phyloP scores from a whole-genome alignment of 352 stramenopile species.

The Globisporangium recalcitrans region DNA sequence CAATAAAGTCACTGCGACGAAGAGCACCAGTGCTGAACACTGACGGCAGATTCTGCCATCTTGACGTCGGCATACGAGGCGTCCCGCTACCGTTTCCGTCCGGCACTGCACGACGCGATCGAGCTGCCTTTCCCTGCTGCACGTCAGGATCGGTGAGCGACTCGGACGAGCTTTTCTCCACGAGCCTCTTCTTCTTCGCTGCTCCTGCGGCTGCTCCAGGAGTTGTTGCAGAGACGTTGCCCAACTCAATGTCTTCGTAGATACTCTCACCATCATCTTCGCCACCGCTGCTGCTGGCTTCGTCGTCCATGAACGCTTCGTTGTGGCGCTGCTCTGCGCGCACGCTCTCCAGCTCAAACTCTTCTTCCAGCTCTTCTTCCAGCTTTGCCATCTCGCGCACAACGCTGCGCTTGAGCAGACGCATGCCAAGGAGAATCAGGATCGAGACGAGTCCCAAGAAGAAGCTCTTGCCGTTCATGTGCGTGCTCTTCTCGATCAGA shows the following conservation, averaged over 20 bases:
- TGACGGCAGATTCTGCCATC: constrained; percentile 28
- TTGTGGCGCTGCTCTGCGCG: constrained; percentile 24
- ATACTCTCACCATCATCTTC: constrained; percentile 17
- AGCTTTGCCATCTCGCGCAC: constrained; percentile 33
- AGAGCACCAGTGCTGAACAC: constrained; percentile 20
- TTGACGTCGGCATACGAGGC: constrained; percentile 19
- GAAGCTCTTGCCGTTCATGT: constrained; percentile 73
- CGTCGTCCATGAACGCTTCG: constrained; percentile 21
- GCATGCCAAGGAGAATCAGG: constrained; percentile 43
- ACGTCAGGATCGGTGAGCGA: constrained; percentile 2
- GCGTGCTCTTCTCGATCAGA: constrained; percentile 45
- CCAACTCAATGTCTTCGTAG: constrained; percentile 27
- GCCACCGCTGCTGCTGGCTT: not conserved
- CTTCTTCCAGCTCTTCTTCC: constrained; percentile 33
- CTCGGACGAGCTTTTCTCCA: constrained; percentile 1
- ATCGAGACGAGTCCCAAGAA: constrained; percentile 55
- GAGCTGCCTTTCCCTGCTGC: constrained; percentile 8
- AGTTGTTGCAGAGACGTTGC: not conserved
- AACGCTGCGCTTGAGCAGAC: constrained; percentile 36
- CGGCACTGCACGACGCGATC: constrained; percentile 10
- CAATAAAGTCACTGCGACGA: constrained; percentile 36
- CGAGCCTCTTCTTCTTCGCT: constrained; percentile 8
- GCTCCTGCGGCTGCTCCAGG: not conserved
- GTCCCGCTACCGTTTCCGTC: constrained; percentile 21
- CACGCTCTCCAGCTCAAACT: constrained; percentile 44